Evolutionary conservation across 495 filamentous ascomycete species (phyloP).

Genomic region (Melanomma pulvis-pyrius): DNA sequence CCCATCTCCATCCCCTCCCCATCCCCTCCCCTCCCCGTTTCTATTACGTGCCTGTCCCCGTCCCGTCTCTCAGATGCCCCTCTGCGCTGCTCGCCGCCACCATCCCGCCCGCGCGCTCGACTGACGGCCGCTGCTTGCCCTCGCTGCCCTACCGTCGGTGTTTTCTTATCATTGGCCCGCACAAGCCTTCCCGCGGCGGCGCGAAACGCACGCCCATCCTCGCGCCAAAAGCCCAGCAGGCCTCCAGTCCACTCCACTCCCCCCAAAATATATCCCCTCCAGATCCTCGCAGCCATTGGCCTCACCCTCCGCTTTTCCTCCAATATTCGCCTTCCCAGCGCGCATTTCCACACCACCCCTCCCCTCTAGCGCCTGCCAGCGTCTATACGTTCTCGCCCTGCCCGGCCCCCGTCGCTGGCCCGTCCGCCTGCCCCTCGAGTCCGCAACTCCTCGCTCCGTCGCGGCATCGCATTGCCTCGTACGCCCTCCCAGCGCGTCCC

Average conservation of each 20-base stretch:
- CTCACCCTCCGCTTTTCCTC: slow-evolving; percentile 4
- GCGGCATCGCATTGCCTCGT: slow-evolving; percentile 25
- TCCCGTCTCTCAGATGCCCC: neutral
- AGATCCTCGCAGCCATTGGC: slow-evolving; percentile 27
- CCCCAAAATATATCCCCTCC: slow-evolving; percentile 23
- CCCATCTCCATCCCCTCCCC: neutral
- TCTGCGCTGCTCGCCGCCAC: neutral
- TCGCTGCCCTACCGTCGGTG: neutral
- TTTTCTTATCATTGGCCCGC: neutral
- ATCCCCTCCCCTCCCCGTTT: neutral
- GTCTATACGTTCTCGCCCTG: slow-evolving; percentile 2
- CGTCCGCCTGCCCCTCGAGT: neutral
- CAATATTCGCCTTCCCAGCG: neutral
- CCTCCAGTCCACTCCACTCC: slow-evolving; percentile 13
- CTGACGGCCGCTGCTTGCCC: neutral
- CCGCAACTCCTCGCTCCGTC: slow-evolving; percentile 4
- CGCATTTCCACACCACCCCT: slow-evolving; percentile 16
- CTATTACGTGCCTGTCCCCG: neutral
- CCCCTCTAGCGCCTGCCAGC: slow-evolving; percentile 16
- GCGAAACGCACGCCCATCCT: neutral
- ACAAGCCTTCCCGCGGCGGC: neutral
- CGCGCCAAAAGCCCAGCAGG: slow-evolving; percentile 5
- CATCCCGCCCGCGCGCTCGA: neutral
- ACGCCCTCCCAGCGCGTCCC: slow-evolving; percentile 18
- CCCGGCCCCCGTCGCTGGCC: slow-evolving; percentile 17